Conservation (phyloP, 2,329 filamentous ascomycete species). For the Colletotrichum graminicola region DNA sequence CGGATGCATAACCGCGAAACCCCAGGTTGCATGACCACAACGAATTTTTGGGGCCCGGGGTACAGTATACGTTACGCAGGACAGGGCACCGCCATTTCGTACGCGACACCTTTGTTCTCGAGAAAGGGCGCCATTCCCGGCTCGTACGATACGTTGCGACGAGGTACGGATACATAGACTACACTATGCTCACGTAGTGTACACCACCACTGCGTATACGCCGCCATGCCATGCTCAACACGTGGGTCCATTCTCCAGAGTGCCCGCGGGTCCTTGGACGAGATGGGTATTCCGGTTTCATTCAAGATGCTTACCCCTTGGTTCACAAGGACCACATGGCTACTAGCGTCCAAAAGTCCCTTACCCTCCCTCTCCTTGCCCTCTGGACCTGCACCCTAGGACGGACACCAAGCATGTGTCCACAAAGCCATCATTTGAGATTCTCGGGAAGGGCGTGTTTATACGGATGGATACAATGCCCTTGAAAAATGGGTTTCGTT, state of each 20-base stretch:
- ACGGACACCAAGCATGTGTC: not conserved
- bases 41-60: conserved; percentile 14
- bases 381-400: not conserved
- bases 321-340: conserved; percentile 10
- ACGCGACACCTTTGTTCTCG: not conserved
- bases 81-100: not conserved
- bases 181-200: too few relatives aligned
- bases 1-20: conserved; percentile 15
- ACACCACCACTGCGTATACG: conserved; percentile 23
- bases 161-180: too few relatives aligned
- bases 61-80: conserved; percentile 12
- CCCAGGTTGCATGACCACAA: conserved; percentile 1
- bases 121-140: conserved; percentile 15
- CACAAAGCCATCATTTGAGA: not conserved
- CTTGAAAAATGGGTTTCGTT: conserved; percentile 4
- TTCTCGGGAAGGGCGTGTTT: conserved; percentile 5
- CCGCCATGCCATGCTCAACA: conserved; percentile 9
- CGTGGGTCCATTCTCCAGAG: too few relatives aligned
- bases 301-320: conserved; percentile 17
- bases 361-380: too few relatives aligned
- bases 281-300: conserved; percentile 15
- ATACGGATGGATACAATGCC: conserved; percentile 26
- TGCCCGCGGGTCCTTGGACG: not conserved
- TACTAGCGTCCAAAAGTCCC: not conserved
- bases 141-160: not conserved